Conservation (phyloP, 805 yeast species). For the Maudiozyma barnettii region DNA sequence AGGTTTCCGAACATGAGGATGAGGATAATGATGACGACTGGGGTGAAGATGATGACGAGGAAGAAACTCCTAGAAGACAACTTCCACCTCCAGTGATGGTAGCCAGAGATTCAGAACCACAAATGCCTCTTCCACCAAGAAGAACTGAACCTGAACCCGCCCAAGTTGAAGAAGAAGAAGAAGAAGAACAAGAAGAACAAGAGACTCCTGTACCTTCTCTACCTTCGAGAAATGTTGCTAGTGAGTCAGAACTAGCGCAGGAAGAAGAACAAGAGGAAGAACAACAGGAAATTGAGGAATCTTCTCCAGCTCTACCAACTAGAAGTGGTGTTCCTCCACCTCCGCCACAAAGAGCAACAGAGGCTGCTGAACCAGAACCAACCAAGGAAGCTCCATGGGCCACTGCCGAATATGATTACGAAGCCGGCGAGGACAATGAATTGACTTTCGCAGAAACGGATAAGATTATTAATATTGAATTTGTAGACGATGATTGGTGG, state of each 20-base stretch:
- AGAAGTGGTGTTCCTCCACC: conserved; percentile 27
- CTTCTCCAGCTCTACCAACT: conserved; percentile 19
- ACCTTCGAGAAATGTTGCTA: conserved; percentile 20
- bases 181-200: conserved; percentile 14
- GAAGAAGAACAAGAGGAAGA: conserved; percentile 10
- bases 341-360: conserved; percentile 19
- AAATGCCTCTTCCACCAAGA: conserved; percentile 1
- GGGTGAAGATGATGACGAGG: conserved; percentile 22
- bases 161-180: conserved; percentile 12
- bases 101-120: background rate
- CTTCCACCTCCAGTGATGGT: conserved; percentile 6
- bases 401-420: conserved; percentile 78
- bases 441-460: conserved; percentile 79
- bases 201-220: conserved; percentile 22
- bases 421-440: conserved; percentile 89
- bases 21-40: conserved; percentile 17
- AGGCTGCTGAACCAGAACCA: background rate
- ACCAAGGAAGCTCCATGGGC: conserved; percentile 37
- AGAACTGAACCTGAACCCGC: conserved; percentile 17
- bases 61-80: conserved; percentile 3
- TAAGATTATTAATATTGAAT: conserved; percentile 68
- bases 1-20: conserved; percentile 17
- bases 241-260: conserved; percentile 15
- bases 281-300: conserved; percentile 12
- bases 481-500: conserved; percentile 97